phyloP scores from a whole-genome alignment of 2,329 filamentous ascomycete species.

The Colletotrichum acutatum region DNA sequence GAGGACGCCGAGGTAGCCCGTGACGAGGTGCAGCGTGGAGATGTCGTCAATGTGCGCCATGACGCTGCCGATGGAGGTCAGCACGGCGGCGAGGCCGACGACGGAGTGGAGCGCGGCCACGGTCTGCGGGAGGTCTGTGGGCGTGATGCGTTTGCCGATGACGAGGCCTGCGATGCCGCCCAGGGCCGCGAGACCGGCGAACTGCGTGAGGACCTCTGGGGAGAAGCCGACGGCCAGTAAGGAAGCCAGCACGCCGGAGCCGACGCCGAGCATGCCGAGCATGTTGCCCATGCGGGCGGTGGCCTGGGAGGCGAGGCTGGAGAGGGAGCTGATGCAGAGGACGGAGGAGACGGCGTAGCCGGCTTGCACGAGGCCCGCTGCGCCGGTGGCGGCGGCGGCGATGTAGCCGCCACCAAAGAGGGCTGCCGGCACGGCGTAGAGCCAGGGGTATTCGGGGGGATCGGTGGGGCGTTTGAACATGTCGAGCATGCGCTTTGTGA shows the following conservation, averaged over 20 bases:
- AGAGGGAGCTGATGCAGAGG: conserved; percentile 86
- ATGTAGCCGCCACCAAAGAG: conserved; percentile 86
- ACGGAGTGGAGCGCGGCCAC: conserved; percentile 91
- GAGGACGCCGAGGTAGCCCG: conserved; percentile 85
- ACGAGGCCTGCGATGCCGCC: conserved; percentile 77
- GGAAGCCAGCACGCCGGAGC: conserved; percentile 84
- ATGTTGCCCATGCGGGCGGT: conserved; percentile 89
- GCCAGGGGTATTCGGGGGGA: conserved; percentile 87
- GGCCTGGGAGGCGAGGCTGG: conserved; percentile 81
- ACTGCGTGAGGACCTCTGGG: conserved; percentile 82
- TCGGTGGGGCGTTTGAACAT: conserved; percentile 91
- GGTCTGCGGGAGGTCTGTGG: conserved; percentile 88
- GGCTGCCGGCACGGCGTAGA: conserved; percentile 81
- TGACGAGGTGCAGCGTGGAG: conserved; percentile 84
- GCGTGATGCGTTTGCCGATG: conserved; percentile 88
- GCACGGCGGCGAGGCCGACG: conserved; percentile 86
- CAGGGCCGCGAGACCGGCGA: conserved; percentile 77
- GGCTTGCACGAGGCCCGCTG: conserved; percentile 86
- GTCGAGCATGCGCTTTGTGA: conserved; percentile 93
- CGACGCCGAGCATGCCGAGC: conserved; percentile 86
- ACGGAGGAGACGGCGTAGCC: conserved; percentile 88
- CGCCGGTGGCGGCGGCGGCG: conserved; percentile 82
- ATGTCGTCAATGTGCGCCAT: conserved; percentile 66
- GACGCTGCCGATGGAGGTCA: conserved; percentile 90
- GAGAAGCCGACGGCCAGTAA: conserved; percentile 84